Base-by-base conservation (phyloP, 2,329 filamentous ascomycete species). In the Ophiocordyceps unilateralis region DNA sequence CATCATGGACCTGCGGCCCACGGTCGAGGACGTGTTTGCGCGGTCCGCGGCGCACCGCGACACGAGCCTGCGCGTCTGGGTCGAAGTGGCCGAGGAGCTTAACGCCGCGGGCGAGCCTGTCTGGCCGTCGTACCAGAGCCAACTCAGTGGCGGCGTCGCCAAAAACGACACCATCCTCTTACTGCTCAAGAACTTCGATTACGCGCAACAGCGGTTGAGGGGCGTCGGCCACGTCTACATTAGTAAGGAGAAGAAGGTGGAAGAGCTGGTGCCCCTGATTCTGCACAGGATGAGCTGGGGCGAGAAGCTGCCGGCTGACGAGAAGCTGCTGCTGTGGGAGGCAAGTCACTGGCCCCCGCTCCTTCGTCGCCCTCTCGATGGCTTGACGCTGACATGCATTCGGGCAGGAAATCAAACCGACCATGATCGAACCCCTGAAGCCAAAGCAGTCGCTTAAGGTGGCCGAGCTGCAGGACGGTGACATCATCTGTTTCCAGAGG, bases 401-500 rank as follows among this genome's bases (percentile, higher is more conserved):
- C 41, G 26, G 40, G 39, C 28, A 76, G 71, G 91, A 98, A 66
- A 96, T 98, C 63, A 98, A 96, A 63, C 87, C 88, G 42, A 84
- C 78, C 46, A 96, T 96, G 88, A 94, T 98, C 50, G 93, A 98
- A 57, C 72, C 76, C 7, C 81, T 98, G 68, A 96, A 95, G 63
- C 74, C 81, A 0, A 96, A 94, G 64, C 78, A 86, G 55, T 86
- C 87, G 0, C 71, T 98, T 46, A 83, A 87, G 50, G 79, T 84
- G 46, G 91, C 91, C 1, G 93, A 98, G 59, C 82, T 98, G 21
- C 89, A 96, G 58, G 89, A 98, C 53, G 91, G 91, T 41, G 91
- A 98, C 56, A 93, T 98, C 51, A 78, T 98, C 44, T 94, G 88
- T 56, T 95, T 96, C 64, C 91, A 98, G 58, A 75, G 76, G 46